phyloP scores from a whole-genome alignment of 371 early-diverging fungal species.

The Mucor sp. region DNA sequence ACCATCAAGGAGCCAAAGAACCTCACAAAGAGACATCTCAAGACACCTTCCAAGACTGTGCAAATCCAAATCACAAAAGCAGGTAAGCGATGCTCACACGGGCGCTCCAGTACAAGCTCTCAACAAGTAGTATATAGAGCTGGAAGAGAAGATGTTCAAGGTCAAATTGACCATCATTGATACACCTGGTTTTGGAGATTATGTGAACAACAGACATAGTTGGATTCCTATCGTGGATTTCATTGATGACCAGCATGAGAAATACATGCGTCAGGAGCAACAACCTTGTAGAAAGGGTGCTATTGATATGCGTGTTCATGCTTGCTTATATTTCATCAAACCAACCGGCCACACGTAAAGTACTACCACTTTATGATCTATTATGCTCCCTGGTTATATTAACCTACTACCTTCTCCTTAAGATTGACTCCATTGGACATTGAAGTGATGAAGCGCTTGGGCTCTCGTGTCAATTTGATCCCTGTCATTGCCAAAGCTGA shows the following conservation, averaged over 20 bases:
- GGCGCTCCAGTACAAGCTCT: neutral
- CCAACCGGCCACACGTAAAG: constrained; percentile 87
- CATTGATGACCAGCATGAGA: constrained; percentile 95
- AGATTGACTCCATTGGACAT: constrained; percentile 82
- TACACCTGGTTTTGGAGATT: constrained; percentile 93
- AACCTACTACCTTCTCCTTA: neutral
- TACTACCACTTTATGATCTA: neutral
- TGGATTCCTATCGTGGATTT: constrained; percentile 79
- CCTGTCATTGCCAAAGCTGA: constrained; percentile 96
- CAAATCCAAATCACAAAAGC: constrained; percentile 92
- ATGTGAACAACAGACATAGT: constrained; percentile 72
- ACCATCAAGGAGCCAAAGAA: constrained; percentile 87
- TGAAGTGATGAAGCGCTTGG: constrained; percentile 86
- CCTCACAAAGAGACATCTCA: constrained; percentile 75
- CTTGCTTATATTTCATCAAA: constrained; percentile 93
- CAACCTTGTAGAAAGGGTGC: constrained; percentile 57
- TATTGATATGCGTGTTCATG: constrained; percentile 83
- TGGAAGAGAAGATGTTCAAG: constrained; percentile 96
- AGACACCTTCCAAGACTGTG: constrained; percentile 87
- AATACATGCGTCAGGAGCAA: constrained; percentile 80
- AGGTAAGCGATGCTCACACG: neutral
- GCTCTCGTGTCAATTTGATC: constrained; percentile 86
- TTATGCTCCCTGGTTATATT: neutral
- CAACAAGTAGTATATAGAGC: constrained; percentile 56
- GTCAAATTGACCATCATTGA: constrained; percentile 92